Evolutionary conservation across 345 rosid genomes (phyloP).

Genomic region (Turritis glabra): DNA sequence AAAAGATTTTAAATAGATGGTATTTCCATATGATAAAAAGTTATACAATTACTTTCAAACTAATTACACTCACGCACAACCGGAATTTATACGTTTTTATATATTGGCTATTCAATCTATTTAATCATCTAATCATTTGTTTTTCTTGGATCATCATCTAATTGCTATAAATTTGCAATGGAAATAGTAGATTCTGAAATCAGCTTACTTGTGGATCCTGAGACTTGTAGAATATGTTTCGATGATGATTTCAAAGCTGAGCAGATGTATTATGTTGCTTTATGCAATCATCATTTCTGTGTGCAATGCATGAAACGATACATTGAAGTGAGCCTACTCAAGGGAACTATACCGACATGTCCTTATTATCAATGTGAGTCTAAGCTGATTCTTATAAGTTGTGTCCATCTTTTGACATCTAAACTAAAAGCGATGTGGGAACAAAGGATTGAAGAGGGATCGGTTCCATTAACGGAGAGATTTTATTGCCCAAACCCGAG

Average conservation of each 20-base stretch:
- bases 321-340: not conserved
- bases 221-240: not conserved
- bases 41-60: not conserved
- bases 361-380: not conserved
- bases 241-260: not conserved
- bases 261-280: not conserved
- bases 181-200: not conserved
- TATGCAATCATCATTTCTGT: not conserved
- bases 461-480: slow-evolving; percentile 47
- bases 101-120: not conserved
- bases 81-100: not conserved
- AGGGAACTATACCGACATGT: not conserved
- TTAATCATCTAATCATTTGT: not conserved
- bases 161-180: not conserved
- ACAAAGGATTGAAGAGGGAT: slow-evolving; percentile 45
- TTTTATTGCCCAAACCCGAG: slow-evolving; percentile 5
- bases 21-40: no score
- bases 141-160: not conserved
- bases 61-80: not conserved
- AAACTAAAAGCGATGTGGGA: not conserved
- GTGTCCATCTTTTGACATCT: not conserved
- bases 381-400: not conserved
- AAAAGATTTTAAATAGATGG: no score
- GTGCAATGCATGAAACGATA: not conserved
- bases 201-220: not conserved